Evolutionary conservation across 441 rosid species (phyloP), one percentile per base, ranked within the genome.

Genomic region (Eruca vesicaria): DNA sequence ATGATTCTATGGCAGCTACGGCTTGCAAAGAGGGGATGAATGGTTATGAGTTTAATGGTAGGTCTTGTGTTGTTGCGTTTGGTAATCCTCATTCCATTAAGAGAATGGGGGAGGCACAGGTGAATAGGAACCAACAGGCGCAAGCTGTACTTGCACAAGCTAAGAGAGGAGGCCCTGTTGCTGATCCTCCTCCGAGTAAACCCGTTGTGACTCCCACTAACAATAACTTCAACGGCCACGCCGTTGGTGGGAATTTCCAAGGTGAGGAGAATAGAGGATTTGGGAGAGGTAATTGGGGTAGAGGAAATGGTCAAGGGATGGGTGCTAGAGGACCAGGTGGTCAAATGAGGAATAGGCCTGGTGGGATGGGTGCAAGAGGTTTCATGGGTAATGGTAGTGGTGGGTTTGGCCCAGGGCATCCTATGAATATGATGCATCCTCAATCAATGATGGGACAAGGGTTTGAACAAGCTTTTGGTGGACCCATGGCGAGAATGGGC

Each of bases 11-110:
- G 48, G 92, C 91, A 6, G 93, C 98, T n/a, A 73, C 89, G 0
- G 86, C 88, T 66, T 94, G 95, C 74, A 94, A 94, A 78, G 97
- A 89, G 43, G 88, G 90, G 58, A 86, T 94, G 97, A 87, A 92
- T 81, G 97, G 97, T 32, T 86, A 82, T 78, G 9, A 73, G 0
- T 90, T 92, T 70, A 94, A 90, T 26, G 94, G 94, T 53, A 80
- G 92, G 70, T 88, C 95, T 4, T 94, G 98, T 79, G 88, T 90
- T 78, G 97, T 92, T 71, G 96, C 91, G 6, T 88, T 81, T 86
- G 97, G 92, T 6, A 84, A 91, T 0, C 98, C 97, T 2, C 83
- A 83, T 58, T 82, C 84, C 11, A 76, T 87, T 56, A 92, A 88
- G 83, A 86, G 84, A 68, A 90, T 92, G 93, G 93, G 90, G 66